phyloP scores from a whole-genome alignment of 1,139 yeast species.

The Schizosaccharomyces versatilis region DNA sequence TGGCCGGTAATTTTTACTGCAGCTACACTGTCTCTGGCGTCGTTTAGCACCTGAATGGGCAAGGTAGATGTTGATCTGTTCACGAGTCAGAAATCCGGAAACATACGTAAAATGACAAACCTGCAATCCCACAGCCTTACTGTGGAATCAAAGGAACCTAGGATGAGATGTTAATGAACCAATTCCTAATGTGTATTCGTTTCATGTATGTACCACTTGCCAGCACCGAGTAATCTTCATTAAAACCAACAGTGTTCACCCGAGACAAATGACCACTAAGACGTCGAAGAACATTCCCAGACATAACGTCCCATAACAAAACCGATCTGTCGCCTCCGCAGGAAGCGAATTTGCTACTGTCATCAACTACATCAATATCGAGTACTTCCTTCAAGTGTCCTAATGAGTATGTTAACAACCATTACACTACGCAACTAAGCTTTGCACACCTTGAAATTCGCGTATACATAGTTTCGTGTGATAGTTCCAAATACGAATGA shows the following conservation, averaged over 20 bases:
- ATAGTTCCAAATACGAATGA: constrained; percentile 18
- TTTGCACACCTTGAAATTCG: neutral
- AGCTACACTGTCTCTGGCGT: constrained; percentile 21
- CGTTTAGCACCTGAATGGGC: constrained; percentile 20
- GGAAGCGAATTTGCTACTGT: constrained; percentile 19
- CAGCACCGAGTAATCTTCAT: constrained; percentile 17
- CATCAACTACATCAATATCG: constrained; percentile 17
- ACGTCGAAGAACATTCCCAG: constrained; percentile 16
- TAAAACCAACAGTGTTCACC: constrained; percentile 18
- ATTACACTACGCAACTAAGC: neutral
- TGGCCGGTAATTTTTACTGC: constrained; percentile 15
- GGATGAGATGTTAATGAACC: neutral
- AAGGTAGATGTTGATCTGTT: constrained; percentile 12
- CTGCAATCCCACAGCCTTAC: constrained; percentile 22
- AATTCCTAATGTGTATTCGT: neutral
- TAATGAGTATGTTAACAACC: constrained; percentile 1
- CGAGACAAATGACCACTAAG: constrained; percentile 19
- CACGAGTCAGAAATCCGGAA: neutral
- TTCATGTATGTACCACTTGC: constrained; percentile 14
- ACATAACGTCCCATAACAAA: constrained; percentile 20
- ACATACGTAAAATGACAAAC: neutral
- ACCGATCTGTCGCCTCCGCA: constrained; percentile 22
- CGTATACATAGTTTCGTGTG: constrained; percentile 12
- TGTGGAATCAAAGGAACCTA: constrained; percentile 20
- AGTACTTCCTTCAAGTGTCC: constrained; percentile 20